Evolutionary conservation across 768 basidiomycete species (phyloP).

Genomic region (Tremella mesenterica): DNA sequence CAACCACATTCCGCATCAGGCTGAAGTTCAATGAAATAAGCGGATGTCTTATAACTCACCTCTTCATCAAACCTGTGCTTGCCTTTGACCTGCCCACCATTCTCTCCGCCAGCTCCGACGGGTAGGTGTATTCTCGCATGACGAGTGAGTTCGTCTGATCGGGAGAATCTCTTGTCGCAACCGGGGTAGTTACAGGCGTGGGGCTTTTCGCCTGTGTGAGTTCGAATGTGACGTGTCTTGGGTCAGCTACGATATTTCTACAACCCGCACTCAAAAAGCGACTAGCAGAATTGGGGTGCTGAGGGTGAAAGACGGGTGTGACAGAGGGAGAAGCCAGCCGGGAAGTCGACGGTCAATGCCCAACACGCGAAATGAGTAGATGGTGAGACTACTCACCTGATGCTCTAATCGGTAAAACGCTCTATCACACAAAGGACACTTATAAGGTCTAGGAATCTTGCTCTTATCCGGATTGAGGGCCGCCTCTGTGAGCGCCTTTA

Average conservation of each 20-base stretch:
- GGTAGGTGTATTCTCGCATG: constrained; percentile 78
- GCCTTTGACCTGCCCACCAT: constrained; percentile 32
- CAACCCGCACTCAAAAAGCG: constrained; percentile 8
- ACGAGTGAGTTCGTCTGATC: constrained; percentile 95
- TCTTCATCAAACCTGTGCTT: constrained; percentile 49
- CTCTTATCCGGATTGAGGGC: constrained; percentile 48
- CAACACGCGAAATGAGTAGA: not conserved
- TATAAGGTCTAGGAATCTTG: constrained; percentile 72
- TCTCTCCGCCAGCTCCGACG: constrained; percentile 58
- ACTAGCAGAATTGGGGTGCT: constrained; percentile 4
- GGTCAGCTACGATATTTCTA: constrained; percentile 1
- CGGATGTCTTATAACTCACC: constrained; percentile 49
- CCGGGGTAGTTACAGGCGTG: constrained; percentile 81
- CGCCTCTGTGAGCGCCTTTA: constrained; percentile 44
- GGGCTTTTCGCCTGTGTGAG: constrained; percentile 96
- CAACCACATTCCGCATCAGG: not conserved
- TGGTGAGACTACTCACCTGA: constrained; percentile 54
- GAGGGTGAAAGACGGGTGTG: not conserved
- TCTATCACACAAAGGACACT: constrained; percentile 90
- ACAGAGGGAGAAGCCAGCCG: not conserved
- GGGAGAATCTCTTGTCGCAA: constrained; percentile 97
- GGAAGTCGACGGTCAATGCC: too few relatives aligned
- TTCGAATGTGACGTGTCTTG: constrained; percentile 94
- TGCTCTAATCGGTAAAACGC: constrained; percentile 95
- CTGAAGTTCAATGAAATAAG: not conserved